Evolutionary conservation across 805 yeast species (phyloP).

Genomic region (Helenozyma baotianmanensis): DNA sequence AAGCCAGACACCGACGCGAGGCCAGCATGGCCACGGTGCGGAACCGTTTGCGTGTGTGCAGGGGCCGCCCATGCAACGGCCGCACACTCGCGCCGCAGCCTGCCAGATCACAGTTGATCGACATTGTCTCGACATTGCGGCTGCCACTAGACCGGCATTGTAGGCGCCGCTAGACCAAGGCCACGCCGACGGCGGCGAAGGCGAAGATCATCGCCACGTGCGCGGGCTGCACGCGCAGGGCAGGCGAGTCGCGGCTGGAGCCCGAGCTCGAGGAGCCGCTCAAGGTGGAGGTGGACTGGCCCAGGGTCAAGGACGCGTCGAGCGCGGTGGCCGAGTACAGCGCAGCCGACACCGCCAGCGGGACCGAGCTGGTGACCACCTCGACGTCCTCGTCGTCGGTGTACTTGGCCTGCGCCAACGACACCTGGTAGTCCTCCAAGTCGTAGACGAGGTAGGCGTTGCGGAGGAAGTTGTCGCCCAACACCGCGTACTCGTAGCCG

Average conservation of each 20-base stretch:
- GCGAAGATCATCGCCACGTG: no score
- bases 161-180: no score
- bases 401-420: constrained; percentile 44
- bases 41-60: no score
- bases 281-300: not conserved
- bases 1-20: no score
- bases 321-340: constrained; percentile 38
- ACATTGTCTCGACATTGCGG: no score
- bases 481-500: constrained; percentile 50
- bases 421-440: constrained; percentile 51
- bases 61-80: no score
- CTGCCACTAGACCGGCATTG: no score
- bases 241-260: not conserved
- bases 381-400: constrained; percentile 39
- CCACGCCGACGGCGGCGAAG: no score
- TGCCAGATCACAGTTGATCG: no score
- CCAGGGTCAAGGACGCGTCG: constrained; percentile 1
- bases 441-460: constrained; percentile 64
- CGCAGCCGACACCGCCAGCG: constrained; percentile 48
- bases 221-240: no score
- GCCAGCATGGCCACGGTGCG: no score
- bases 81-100: no score
- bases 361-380: constrained; percentile 41
- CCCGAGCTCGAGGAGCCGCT: constrained; percentile 1
- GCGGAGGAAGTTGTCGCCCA: constrained; percentile 66